Base-by-base conservation (phyloP, 306 rosid genomes). In the Begonia loranthoides region DNA sequence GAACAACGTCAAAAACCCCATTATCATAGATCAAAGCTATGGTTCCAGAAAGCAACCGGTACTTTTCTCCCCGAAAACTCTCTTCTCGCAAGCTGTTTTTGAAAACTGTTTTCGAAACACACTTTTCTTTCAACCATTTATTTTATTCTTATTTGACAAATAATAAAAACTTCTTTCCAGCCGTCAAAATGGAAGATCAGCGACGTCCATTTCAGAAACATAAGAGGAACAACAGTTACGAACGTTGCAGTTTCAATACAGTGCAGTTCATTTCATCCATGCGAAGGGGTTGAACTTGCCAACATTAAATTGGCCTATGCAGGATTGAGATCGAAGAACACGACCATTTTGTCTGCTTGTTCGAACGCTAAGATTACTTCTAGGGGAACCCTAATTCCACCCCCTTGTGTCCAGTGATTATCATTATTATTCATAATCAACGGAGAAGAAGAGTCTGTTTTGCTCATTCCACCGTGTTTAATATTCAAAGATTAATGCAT, bases 11-110 rank as follows among this genome's bases (percentile, higher is more conserved):
- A 68, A 58, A 6, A 70, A 72, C 41, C 95, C 95, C 41, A 56
- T 85, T 46, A 12, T 78, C 17, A 73, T 85, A 16, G 87, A 85
- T 33, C 95, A 85, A 53, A 61, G 61, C 52, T 85, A 81, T 14
- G 90, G 95, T 16, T 44, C 67, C 13, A 1, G 51, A 4, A 55
- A 1, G 0, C 0, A 57, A 41, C 3, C 2, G 54, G 46, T 47
- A 47, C 14, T 33, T 15, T 43, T 13, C 10, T 19, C 22, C 22
- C 22, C 22, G 22, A 19, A 19, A 19, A 19, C 2, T 2, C 22
- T 2, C 22, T 19, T 19, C 1, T 19, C 22, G 22, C 22, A 19
- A 19, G 22, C 22, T 19, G 3, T 19, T 19, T 19, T 19, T 19
- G 3, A 19, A 2, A 28, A 28, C 36, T 28, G 36, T 5, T 28